These are phyloP conservation scores for Trichophyton verrucosum DNA, from an alignment of 2,329 filamentous ascomycete genomes.

Conservation along the genomic window DNA sequence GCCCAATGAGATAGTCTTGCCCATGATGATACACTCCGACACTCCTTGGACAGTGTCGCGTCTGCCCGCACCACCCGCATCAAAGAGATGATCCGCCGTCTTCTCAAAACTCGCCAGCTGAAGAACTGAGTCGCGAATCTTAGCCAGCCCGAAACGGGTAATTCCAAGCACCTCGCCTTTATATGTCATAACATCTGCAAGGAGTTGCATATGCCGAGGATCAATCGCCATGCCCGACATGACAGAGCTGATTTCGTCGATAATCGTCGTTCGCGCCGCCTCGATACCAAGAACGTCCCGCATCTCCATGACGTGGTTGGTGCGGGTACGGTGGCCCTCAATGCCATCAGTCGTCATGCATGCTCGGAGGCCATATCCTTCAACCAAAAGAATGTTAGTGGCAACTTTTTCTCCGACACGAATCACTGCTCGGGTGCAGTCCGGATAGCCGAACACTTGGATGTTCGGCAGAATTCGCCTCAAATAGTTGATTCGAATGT, in stretches of 20 bases:
- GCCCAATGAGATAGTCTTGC: slow-evolving; percentile 81
- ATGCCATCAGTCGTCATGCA: slow-evolving; percentile 95
- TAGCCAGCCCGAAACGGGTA: slow-evolving; percentile 87
- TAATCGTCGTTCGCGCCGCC: slow-evolving; percentile 79
- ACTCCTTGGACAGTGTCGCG: slow-evolving; percentile 87
- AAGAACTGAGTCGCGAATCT: slow-evolving; percentile 88
- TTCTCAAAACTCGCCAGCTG: slow-evolving; percentile 96
- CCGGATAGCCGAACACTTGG: slow-evolving; percentile 80
- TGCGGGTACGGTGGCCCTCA: slow-evolving; percentile 57
- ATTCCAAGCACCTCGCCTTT: slow-evolving; percentile 95
- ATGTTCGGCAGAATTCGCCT: slow-evolving; percentile 70
- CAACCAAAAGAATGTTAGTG: slow-evolving; percentile 65
- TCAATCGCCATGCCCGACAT: slow-evolving; percentile 96
- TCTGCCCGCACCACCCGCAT: slow-evolving; percentile 85
- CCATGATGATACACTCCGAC: slow-evolving; percentile 95
- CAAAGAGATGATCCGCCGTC: slow-evolving; percentile 93
- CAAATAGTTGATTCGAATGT: slow-evolving; percentile 63
- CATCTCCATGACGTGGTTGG: slow-evolving; percentile 86
- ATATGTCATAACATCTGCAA: slow-evolving; percentile 98
- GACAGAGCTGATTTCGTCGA: slow-evolving; percentile 72
- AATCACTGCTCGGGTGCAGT: slow-evolving; percentile 77
- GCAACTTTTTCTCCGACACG: slow-evolving; percentile 51
- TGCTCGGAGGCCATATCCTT: slow-evolving; percentile 78
- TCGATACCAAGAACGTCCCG: slow-evolving; percentile 84
- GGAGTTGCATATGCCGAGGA: slow-evolving; percentile 90